A percentile compares a stretch with the other conserved stretches of the same genome.
Evolutionary conservation across 768 basidiomycete species (phyloP).

Genomic region (Lactarius akahatsu): DNA sequence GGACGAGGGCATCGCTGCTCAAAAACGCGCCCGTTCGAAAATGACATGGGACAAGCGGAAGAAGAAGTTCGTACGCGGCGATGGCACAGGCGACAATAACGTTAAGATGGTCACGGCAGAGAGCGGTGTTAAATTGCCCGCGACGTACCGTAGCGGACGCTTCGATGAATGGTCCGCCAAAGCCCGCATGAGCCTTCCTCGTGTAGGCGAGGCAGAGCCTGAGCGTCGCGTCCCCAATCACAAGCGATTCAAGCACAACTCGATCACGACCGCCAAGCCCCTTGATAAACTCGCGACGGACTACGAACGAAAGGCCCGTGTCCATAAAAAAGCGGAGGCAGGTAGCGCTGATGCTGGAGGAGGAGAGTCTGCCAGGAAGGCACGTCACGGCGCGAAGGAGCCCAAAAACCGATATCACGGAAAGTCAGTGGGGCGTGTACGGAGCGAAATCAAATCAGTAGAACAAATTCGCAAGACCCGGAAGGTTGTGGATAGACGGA

Average conservation of each 20-base stretch:
- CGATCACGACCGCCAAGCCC: slow-evolving; percentile 62
- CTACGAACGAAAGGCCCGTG: slow-evolving; percentile 72
- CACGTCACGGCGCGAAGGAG: slow-evolving; percentile 33
- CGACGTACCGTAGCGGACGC: slow-evolving; percentile 87
- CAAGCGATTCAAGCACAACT: slow-evolving; percentile 73
- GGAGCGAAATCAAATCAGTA: slow-evolving; percentile 79
- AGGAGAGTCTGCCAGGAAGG: slow-evolving; percentile 32
- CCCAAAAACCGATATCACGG: slow-evolving; percentile 49
- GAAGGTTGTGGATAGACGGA: slow-evolving; percentile 59
- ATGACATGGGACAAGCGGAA: slow-evolving; percentile 95
- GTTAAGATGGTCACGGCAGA: slow-evolving; percentile 92
- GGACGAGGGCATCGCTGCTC: slow-evolving; percentile 65
- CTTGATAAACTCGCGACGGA: slow-evolving; percentile 69
- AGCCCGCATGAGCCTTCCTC: slow-evolving; percentile 68
- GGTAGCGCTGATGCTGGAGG: slow-evolving; percentile 29
- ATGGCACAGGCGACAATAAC: slow-evolving; percentile 85
- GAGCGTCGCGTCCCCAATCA: slow-evolving; percentile 35
- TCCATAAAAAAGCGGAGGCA: slow-evolving; percentile 53
- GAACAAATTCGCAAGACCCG: slow-evolving; percentile 85
- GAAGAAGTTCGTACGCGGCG: slow-evolving; percentile 89
- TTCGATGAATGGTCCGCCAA: slow-evolving; percentile 95
- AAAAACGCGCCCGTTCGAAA: slow-evolving; percentile 51
- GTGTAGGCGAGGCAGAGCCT: slow-evolving; percentile 78
- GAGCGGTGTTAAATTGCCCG: slow-evolving; percentile 86
- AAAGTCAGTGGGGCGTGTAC: slow-evolving; percentile 64